phyloP scores from a whole-genome alignment of 306 rosid species.

The Gastrolobium bilobum region DNA sequence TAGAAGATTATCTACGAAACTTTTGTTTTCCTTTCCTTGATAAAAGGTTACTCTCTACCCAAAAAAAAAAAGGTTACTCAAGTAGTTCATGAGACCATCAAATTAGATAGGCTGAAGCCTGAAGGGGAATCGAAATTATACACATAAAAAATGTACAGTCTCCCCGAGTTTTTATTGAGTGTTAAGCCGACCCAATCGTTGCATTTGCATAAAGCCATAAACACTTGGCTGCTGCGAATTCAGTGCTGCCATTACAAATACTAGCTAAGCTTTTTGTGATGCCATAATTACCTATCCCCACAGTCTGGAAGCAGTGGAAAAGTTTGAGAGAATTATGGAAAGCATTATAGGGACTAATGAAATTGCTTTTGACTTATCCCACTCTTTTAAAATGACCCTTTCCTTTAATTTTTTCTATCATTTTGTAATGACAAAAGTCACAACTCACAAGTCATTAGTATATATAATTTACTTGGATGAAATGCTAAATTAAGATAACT shows the following conservation, averaged over 20 bases:
- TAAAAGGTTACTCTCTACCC: background rate
- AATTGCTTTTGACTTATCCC: conserved; percentile 53
- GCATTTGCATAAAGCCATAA: conserved; percentile 34
- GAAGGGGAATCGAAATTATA: background rate
- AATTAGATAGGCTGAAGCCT: background rate
- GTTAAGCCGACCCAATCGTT: background rate
- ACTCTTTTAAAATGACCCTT: conserved; percentile 33
- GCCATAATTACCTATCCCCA: conserved; percentile 46
- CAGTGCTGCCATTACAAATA: conserved; percentile 40
- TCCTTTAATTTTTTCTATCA: background rate
- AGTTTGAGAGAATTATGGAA: conserved; percentile 34
- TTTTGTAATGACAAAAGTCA: no score
- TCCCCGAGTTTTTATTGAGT: no score
- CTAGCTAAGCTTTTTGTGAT: conserved; percentile 18
- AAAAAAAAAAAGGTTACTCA: background rate
- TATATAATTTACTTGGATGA: background rate
- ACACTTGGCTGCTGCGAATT: background rate
- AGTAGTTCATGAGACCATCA: background rate
- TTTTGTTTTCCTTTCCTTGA: background rate
- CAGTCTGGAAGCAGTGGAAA: conserved; percentile 31
- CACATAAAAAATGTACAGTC: background rate
- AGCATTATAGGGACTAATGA: conserved; percentile 45
- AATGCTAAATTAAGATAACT: background rate
- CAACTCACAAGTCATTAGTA: no score
- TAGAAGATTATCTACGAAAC: background rate